Evolutionary conservation across 148 eudicot species (phyloP).

Genomic region (Talinum fruticosum): DNA sequence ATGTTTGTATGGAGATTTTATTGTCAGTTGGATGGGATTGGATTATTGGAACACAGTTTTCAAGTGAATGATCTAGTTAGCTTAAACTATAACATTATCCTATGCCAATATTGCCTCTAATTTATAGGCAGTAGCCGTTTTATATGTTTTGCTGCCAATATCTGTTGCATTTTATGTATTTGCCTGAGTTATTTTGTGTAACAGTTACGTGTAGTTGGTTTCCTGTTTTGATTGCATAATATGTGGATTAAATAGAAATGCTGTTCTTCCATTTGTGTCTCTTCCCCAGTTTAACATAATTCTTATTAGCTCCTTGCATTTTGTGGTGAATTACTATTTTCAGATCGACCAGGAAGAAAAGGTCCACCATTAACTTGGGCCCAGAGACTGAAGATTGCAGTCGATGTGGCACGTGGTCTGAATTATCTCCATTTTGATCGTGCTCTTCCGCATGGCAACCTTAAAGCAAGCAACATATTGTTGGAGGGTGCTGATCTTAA

Average conservation of each 20-base stretch:
- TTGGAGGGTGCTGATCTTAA: slow-evolving; percentile 77
- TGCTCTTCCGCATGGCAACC: slow-evolving; percentile 91
- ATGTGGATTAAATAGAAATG: not conserved
- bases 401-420: slow-evolving; percentile 92
- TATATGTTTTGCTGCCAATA: not conserved
- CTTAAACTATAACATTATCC: not conserved
- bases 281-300: not conserved
- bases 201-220: not conserved
- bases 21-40: not conserved
- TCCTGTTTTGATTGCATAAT: not conserved
- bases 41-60: not conserved
- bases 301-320: not conserved
- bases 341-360: slow-evolving; percentile 93
- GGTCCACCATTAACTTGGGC: slow-evolving; percentile 81
- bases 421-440: slow-evolving; percentile 97
- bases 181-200: not conserved
- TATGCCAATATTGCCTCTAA: not conserved
- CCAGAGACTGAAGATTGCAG: slow-evolving; percentile 89
- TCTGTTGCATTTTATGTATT: not conserved
- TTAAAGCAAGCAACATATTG: slow-evolving; percentile 80
- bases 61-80: not conserved
- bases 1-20: not conserved
- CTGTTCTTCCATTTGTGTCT: too few relatives aligned
- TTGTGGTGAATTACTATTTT: slow-evolving; percentile 24
- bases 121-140: too few relatives aligned